Evolutionary conservation across 2,329 filamentous ascomycete species (phyloP), one percentile per base, ranked within the genome.

Genomic region (Phyllosticta citribraziliensis): DNA sequence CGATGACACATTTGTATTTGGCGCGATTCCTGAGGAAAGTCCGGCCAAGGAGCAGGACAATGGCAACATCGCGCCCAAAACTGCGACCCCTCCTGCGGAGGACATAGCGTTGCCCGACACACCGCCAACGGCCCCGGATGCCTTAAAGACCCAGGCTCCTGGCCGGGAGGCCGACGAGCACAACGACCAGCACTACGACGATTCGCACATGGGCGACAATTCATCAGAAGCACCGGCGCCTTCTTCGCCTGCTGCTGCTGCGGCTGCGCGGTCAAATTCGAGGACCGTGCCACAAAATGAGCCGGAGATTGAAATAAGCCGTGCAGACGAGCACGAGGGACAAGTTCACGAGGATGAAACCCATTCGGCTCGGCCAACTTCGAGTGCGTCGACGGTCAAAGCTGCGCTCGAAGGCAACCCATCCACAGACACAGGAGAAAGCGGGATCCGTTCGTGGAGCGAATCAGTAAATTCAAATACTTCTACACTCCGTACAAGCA

Each of bases 1-100:
- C 11, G 77, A 79, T 67, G 77, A 80, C 63, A 79, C 77, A 20
- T 79, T 77, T 65, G 63, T 79, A 57, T 76, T 75, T 66, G 74
- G 74, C 25, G 74, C 73, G 58, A 61, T 63, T 27, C 58, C 63
- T 61, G 62, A 47, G 65, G 52, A 40, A 65, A 63, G 33, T 60
- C 63, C 19, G 50, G 12, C 61, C 47, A 33, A 50, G 57, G 20
- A 50, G 52, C 24, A 25, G 30, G 25, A 52, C 57, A 55, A 55
- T 24, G 22, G 25, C 57, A 58, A 33, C 24, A 19, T n/a, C 4
- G 50, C 6, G 50, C 53, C 51, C 9, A 47, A 53, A 35, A 52
- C 27, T n/a, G 52, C 58, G 52, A 61, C 53, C 30, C 40, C 50
- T 17, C 58, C 54, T 53, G 60, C 58, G 25, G 63, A 64, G 40